Evolutionary conservation across 176 grass and related monocot genomes (phyloP).

Genomic region (Carex kokanica): DNA sequence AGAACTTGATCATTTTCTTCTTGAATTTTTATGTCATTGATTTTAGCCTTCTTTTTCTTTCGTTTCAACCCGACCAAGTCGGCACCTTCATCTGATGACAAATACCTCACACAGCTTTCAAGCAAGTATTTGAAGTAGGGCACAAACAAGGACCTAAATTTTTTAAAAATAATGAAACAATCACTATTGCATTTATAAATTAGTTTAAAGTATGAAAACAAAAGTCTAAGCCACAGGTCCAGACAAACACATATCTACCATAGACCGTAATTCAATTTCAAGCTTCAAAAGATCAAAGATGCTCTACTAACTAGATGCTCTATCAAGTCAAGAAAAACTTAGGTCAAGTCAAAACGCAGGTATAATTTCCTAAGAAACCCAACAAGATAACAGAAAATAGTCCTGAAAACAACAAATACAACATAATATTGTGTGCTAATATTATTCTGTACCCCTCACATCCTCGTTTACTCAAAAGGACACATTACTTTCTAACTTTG

Average conservation of each 20-base stretch:
- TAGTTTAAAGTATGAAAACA: not conserved
- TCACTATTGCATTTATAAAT: not conserved
- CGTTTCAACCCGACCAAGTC: slow-evolving; percentile 36
- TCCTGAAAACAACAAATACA: slow-evolving; percentile 3
- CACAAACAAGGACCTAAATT: slow-evolving; percentile 71
- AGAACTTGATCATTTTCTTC: slow-evolving; percentile 43
- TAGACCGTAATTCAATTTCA: not conserved
- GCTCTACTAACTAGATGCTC: too few species aligned
- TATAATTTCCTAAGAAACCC: too few species aligned
- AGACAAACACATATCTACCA: not conserved
- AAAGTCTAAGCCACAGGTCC: not conserved
- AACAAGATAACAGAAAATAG: not conserved
- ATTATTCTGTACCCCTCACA: not conserved
- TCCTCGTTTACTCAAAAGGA: not conserved
- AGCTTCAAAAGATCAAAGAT: too few species aligned
- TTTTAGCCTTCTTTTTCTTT: slow-evolving; percentile 79
- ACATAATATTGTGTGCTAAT: not conserved
- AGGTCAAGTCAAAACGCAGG: too few species aligned
- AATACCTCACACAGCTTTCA: slow-evolving; percentile 56
- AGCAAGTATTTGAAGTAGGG: slow-evolving; percentile 97
- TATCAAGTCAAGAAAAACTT: too few species aligned
- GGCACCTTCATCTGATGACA: slow-evolving; percentile 43
- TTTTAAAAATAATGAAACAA: slow-evolving; percentile 32
- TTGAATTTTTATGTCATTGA: slow-evolving; percentile 26
- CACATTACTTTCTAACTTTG: not conserved